phyloP scores from a whole-genome alignment of 2,329 filamentous ascomycete species.

The Nothomitra cinnamomea region DNA sequence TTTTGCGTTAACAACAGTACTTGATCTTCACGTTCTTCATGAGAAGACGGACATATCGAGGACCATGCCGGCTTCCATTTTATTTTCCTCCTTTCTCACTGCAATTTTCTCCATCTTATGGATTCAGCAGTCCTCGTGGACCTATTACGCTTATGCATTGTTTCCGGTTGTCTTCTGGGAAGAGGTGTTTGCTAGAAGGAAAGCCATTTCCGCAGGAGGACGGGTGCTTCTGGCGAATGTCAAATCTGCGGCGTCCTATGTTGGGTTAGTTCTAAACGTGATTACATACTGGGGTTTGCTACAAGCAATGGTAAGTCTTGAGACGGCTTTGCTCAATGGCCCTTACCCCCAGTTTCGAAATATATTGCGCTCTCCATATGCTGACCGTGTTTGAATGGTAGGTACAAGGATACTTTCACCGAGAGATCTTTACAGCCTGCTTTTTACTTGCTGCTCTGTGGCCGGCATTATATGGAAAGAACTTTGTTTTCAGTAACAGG shows the following conservation, averaged over 20 bases:
- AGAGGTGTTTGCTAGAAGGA: slow-evolving; percentile 67
- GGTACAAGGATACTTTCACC: slow-evolving; percentile 83
- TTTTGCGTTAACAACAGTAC: slow-evolving; percentile 74
- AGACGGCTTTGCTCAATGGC: neutral
- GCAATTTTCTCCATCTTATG: slow-evolving; percentile 63
- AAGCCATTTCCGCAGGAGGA: slow-evolving; percentile 49
- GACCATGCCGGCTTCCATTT: slow-evolving; percentile 37
- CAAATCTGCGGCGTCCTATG: slow-evolving; percentile 37
- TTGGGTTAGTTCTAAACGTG: slow-evolving; percentile 45
- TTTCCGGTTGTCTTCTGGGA: slow-evolving; percentile 97
- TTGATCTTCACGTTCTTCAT: slow-evolving; percentile 74
- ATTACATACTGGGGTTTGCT: slow-evolving; percentile 57
- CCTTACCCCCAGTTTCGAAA: neutral
- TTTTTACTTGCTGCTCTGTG: slow-evolving; percentile 64
- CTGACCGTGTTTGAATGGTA: slow-evolving; percentile 20
- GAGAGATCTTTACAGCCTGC: slow-evolving; percentile 68
- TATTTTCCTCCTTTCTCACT: slow-evolving; percentile 63
- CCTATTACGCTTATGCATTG: slow-evolving; percentile 82
- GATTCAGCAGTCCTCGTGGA: slow-evolving; percentile 58
- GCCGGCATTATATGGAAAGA: slow-evolving; percentile 56
- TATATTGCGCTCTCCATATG: neutral
- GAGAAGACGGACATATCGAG: slow-evolving; percentile 47
- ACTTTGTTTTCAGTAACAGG: slow-evolving; percentile 52
- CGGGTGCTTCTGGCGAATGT: slow-evolving; percentile 53
- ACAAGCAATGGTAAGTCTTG: slow-evolving; percentile 43